Evolutionary conservation across 257 asterid species (phyloP).

Genomic region (Capsicum pubescens): DNA sequence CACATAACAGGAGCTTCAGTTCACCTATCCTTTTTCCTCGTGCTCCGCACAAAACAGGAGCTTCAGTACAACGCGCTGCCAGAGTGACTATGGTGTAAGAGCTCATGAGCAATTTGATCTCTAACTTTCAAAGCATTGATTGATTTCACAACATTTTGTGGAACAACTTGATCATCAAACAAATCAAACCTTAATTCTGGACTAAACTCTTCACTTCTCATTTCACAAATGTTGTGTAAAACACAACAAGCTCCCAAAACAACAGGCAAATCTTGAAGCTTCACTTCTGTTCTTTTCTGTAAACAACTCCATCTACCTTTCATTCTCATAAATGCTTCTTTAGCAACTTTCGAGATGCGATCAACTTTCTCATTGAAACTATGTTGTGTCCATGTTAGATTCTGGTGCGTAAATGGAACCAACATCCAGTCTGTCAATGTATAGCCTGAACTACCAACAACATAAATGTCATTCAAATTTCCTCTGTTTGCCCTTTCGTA

Average conservation of each 20-base stretch:
- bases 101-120: slow-evolving; percentile 79
- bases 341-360: slow-evolving; percentile 50
- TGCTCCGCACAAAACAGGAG: too few species aligned
- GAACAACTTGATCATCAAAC: slow-evolving; percentile 61
- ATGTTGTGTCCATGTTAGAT: slow-evolving; percentile 81
- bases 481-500: slow-evolving; percentile 68
- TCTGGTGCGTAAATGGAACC: slow-evolving; percentile 64
- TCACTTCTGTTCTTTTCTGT: slow-evolving; percentile 82
- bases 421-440: slow-evolving; percentile 74
- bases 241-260: slow-evolving; percentile 89
- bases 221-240: slow-evolving; percentile 82
- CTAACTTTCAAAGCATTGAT: slow-evolving; percentile 49
- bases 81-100: slow-evolving; percentile 64
- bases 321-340: slow-evolving; percentile 73
- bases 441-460: slow-evolving; percentile 57
- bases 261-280: slow-evolving; percentile 79
- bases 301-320: slow-evolving; percentile 85
- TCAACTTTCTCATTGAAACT: slow-evolving; percentile 62
- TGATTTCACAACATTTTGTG: slow-evolving; percentile 57
- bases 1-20: too few species aligned
- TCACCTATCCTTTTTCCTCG: too few species aligned
- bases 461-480: slow-evolving; percentile 47
- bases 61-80: too few species aligned
- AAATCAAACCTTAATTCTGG: slow-evolving; percentile 60
- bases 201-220: slow-evolving; percentile 55